Percentiles rank a stretch among this genome's conserved stretches.
phyloP scores from a whole-genome alignment of 2,329 filamentous ascomycete genomes.

The Exophiala xenobiotica region DNA sequence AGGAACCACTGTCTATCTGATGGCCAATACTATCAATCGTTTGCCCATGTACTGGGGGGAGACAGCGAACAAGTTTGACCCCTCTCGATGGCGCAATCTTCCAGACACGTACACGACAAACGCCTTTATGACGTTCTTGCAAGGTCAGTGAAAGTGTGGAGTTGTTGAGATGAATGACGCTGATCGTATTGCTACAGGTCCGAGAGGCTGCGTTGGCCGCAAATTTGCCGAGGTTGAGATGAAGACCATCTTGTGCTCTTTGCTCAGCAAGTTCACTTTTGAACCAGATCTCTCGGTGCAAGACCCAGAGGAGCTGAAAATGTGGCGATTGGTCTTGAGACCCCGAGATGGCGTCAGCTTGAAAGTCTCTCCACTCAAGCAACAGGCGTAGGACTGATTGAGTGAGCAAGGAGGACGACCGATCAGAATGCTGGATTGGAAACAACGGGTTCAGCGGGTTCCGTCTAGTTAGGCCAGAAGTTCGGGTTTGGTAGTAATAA shows the following conservation, averaged over 20 bases:
- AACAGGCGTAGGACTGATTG: too few relatives aligned
- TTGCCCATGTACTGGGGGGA: conserved; percentile 44
- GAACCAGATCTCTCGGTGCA: conserved; percentile 38
- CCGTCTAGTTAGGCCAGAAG: too few relatives aligned
- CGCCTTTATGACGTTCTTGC: conserved; percentile 37
- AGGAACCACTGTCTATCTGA: conserved; percentile 46
- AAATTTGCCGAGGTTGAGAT: conserved; percentile 40
- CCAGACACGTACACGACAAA: conserved; percentile 40
- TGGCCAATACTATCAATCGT: conserved; percentile 45
- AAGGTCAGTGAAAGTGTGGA: conserved; percentile 3
- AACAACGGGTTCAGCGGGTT: too few relatives aligned
- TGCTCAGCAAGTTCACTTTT: conserved; percentile 38
- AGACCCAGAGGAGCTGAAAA: conserved; percentile 49
- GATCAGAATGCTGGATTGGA: too few relatives aligned
- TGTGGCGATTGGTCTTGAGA: conserved; percentile 49
- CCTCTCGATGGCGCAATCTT: conserved; percentile 45
- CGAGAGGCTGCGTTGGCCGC: conserved; percentile 36
- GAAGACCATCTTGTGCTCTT: conserved; percentile 37
- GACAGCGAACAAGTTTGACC: conserved; percentile 43
- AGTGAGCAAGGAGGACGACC: too few relatives aligned
- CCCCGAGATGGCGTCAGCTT: conserved; percentile 46
- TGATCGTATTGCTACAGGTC: conserved; percentile 27
- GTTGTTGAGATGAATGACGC: not conserved
- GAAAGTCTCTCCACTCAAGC: conserved; percentile 33
- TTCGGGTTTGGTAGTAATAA: too few relatives aligned